Conservation (phyloP, 1,139 yeast genomes). For the Debaryomyces coudertii region DNA sequence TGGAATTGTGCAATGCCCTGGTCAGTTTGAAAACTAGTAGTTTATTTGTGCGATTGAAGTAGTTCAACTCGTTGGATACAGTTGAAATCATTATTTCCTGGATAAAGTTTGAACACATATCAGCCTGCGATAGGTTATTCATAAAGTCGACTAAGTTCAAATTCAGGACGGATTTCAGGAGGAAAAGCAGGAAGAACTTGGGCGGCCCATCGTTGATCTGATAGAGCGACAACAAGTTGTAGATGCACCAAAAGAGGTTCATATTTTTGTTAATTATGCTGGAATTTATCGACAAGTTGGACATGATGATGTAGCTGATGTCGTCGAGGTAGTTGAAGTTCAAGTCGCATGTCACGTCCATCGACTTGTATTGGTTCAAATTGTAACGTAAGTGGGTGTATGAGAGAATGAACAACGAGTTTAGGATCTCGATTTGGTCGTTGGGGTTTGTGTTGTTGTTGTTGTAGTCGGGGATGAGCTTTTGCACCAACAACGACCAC, state of each 20-base stretch:
- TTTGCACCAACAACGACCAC: slow-evolving; percentile 49
- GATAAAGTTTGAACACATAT: slow-evolving; percentile 27
- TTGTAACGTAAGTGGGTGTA: slow-evolving; percentile 35
- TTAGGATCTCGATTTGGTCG: slow-evolving; percentile 46
- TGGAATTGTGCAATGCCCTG: slow-evolving; percentile 49
- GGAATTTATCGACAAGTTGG: slow-evolving; percentile 23
- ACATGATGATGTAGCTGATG: slow-evolving; percentile 39
- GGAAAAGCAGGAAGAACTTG: slow-evolving; percentile 38
- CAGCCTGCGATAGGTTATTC: slow-evolving; percentile 32
- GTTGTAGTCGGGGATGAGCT: slow-evolving; percentile 47
- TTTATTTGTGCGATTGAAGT: slow-evolving; percentile 32
- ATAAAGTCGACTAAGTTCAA: slow-evolving; percentile 22
- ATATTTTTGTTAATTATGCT: slow-evolving; percentile 28
- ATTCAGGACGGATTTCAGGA: slow-evolving; percentile 30
- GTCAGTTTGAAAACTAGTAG: slow-evolving; percentile 40
- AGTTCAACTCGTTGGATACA: slow-evolving; percentile 47
- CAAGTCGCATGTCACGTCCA: slow-evolving; percentile 35
- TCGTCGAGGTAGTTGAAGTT: slow-evolving; percentile 52
- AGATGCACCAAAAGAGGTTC: slow-evolving; percentile 48
- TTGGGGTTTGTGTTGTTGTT: slow-evolving; percentile 32
- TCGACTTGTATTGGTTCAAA: slow-evolving; percentile 18
- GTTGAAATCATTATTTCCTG: slow-evolving; percentile 43
- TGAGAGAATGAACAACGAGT: slow-evolving; percentile 36
- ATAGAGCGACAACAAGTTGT: slow-evolving; percentile 43
- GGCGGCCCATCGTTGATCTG: slow-evolving; percentile 41